These are phyloP conservation scores for Populus euphratica DNA, from an alignment of 345 rosid species.

Conservation along the genomic window DNA sequence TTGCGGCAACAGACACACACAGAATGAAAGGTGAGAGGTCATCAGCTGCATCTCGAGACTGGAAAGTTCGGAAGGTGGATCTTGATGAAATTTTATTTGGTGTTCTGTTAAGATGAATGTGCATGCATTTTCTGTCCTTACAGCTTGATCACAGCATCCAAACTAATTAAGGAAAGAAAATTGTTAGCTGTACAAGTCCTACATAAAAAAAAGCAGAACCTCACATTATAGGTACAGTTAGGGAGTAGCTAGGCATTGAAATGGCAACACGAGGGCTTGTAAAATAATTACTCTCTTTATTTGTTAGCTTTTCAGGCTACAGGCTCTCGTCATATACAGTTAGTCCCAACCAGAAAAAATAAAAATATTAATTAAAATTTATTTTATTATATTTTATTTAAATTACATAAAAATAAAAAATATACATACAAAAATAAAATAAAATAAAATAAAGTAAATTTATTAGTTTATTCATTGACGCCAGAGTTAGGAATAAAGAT, in stretches of 20 bases:
- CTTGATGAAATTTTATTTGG: neutral
- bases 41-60: neutral
- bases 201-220: neutral
- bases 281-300: neutral
- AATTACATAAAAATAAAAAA: too few species aligned
- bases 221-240: neutral
- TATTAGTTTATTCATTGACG: too few species aligned
- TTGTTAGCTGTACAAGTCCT: neutral
- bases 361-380: too few species aligned
- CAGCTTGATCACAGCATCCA: neutral
- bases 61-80: neutral
- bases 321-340: neutral
- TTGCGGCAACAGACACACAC: too few species aligned
- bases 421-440: too few species aligned
- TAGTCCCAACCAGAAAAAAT: neutral
- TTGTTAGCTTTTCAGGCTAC: neutral
- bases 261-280: neutral
- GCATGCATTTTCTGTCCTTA: neutral
- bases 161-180: neutral
- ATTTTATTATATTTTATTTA: too few species aligned
- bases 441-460: too few species aligned
- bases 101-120: too few species aligned
- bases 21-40: neutral
- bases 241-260: neutral
- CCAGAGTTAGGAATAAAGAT: too few species aligned